Evolutionary conservation across 306 rosid species (phyloP).

Genomic region (Gleditsia sinensis): DNA sequence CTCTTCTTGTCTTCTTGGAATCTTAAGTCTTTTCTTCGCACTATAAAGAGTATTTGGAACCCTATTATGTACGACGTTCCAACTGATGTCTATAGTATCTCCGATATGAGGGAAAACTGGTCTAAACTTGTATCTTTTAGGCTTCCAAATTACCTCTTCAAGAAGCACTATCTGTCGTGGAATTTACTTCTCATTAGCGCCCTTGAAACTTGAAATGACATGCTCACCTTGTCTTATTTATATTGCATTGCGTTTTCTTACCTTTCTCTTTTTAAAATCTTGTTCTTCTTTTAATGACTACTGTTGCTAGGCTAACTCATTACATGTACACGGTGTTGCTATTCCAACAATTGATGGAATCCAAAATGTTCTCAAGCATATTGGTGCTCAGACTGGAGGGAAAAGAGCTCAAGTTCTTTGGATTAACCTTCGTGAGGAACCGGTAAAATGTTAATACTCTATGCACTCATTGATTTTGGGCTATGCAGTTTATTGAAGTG

Average conservation of each 20-base stretch:
- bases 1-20: neutral
- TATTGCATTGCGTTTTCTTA: neutral
- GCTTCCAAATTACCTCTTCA: neutral
- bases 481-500: neutral
- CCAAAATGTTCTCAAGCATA: slow-evolving; percentile 74
- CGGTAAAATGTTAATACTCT: slow-evolving; percentile 53
- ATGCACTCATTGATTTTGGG: neutral
- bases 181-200: neutral
- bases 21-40: neutral
- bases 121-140: neutral
- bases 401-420: slow-evolving; percentile 63
- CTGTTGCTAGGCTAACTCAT: slow-evolving; percentile 55
- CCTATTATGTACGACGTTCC: neutral
- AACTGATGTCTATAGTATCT: neutral
- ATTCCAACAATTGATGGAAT: slow-evolving; percentile 83
- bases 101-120: neutral
- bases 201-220: neutral
- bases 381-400: slow-evolving; percentile 62
- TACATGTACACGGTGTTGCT: slow-evolving; percentile 91
- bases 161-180: neutral
- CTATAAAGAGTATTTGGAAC: neutral
- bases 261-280: neutral
- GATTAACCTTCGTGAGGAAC: slow-evolving; percentile 95
- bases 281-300: neutral
- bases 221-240: neutral